phyloP scores from a whole-genome alignment of 1,284 basidiomycete species.

The Boletus albobrunnescens region DNA sequence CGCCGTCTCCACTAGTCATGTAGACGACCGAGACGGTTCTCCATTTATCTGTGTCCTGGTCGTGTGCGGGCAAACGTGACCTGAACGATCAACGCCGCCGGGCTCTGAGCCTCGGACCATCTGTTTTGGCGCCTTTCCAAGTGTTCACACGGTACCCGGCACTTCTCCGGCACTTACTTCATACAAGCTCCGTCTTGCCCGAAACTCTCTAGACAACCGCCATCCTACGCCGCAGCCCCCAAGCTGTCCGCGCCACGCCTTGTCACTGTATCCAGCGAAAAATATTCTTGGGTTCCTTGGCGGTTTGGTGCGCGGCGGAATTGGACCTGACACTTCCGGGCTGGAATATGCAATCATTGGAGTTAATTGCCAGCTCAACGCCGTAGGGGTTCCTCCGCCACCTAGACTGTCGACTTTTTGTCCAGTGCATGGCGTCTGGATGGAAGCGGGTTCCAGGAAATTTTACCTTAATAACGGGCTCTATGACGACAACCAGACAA shows the following conservation, averaged over 20 bases:
- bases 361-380: not conserved
- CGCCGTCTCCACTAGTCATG: too few relatives aligned
- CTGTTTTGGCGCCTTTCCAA: not conserved
- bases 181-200: not conserved
- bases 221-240: too few relatives aligned
- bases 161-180: not conserved
- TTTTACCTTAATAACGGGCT: not conserved
- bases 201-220: not conserved
- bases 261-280: not conserved
- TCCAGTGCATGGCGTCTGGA: not conserved
- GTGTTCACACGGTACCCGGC: not conserved
- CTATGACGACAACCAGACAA: conserved; percentile 6
- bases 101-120: not conserved
- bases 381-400: not conserved
- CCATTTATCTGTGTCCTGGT: not conserved
- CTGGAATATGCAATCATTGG: not conserved
- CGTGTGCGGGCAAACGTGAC: not conserved
- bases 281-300: not conserved
- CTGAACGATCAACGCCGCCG: not conserved
- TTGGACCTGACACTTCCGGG: not conserved
- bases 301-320: not conserved
- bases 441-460: not conserved
- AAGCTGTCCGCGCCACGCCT: too few relatives aligned
- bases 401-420: not conserved
- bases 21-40: not conserved